Evolutionary conservation across 2,329 filamentous ascomycete genomes (phyloP).

Genomic region (Sordariomycetes sp.): DNA sequence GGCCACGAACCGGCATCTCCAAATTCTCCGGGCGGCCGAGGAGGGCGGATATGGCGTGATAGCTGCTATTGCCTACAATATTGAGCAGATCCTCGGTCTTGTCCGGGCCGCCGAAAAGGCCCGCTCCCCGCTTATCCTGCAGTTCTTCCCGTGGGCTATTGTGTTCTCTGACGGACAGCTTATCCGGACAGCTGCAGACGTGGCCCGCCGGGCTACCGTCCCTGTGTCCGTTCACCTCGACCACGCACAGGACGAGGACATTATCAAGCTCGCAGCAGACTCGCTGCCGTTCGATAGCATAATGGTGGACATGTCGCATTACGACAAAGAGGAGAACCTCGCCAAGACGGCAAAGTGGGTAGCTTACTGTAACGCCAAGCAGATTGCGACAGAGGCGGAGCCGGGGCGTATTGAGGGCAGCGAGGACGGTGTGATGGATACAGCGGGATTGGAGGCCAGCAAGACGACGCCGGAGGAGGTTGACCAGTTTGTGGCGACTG

Average conservation of each 20-base stretch:
- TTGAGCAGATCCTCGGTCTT: conserved; percentile 59
- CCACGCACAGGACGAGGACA: conserved; percentile 50
- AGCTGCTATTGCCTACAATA: conserved; percentile 48
- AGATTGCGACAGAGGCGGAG: conserved; percentile 59
- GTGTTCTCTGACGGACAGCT: not conserved
- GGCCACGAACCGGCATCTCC: conserved; percentile 12
- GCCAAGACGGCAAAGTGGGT: conserved; percentile 50
- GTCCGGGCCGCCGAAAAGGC: conserved; percentile 59
- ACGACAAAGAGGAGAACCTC: conserved; percentile 61
- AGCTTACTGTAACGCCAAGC: conserved; percentile 47
- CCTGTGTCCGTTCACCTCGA: conserved; percentile 55
- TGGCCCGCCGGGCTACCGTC: conserved; percentile 29
- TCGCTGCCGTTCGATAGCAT: conserved; percentile 55
- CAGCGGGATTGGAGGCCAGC: conserved; percentile 28
- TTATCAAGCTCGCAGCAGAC: conserved; percentile 45
- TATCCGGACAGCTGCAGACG: not conserved
- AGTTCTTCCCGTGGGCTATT: conserved; percentile 45
- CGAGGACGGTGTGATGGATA: conserved; percentile 63
- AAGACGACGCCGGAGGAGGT: conserved; percentile 50
- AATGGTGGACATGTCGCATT: conserved; percentile 70
- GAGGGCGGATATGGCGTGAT: conserved; percentile 43
- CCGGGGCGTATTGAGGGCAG: conserved; percentile 52
- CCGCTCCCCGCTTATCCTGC: conserved; percentile 54
- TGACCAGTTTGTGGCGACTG: conserved; percentile 58
- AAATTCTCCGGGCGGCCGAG: conserved; percentile 41